Evolutionary conservation across 768 basidiomycete species (phyloP).

Genomic region (Myochromella boudieri): DNA sequence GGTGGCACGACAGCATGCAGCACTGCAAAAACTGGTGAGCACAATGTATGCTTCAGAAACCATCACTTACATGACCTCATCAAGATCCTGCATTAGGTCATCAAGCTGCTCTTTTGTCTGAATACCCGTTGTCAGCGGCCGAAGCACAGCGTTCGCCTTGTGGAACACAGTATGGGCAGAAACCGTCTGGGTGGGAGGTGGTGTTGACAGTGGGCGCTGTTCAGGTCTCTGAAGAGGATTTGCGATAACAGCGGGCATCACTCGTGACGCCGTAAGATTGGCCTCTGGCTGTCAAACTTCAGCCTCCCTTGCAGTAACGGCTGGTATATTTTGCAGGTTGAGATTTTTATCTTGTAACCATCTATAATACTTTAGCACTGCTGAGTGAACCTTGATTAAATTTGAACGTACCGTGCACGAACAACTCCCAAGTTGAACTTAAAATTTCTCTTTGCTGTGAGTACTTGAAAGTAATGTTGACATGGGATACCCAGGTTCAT

Average conservation of each 20-base stretch:
- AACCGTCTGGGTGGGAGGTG: conserved; percentile 21
- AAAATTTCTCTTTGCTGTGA: conserved; percentile 17
- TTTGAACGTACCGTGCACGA: conserved; percentile 19
- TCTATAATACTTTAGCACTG: conserved; percentile 9
- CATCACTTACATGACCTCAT: conserved; percentile 16
- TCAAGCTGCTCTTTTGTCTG: conserved; percentile 29
- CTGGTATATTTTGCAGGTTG: conserved; percentile 1
- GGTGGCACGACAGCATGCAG: not conserved
- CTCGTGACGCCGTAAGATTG: not conserved
- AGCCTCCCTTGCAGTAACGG: not conserved
- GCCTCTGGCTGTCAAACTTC: conserved; percentile 3
- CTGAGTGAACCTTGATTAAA: conserved; percentile 1
- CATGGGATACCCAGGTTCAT: conserved; percentile 31
- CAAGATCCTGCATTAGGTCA: conserved; percentile 16
- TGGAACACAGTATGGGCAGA: conserved; percentile 21
- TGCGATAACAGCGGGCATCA: not conserved
- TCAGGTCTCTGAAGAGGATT: conserved; percentile 4
- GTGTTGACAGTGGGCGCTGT: conserved; percentile 4
- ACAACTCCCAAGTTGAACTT: conserved; percentile 28
- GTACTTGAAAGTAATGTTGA: conserved; percentile 29
- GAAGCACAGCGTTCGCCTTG: conserved; percentile 22
- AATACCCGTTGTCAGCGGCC: conserved; percentile 19
- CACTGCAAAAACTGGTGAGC: not conserved
- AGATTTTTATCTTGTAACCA: conserved; percentile 21
- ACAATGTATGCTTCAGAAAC: not conserved